These are phyloP conservation scores for Trypanosoma scelopori DNA, from an alignment of 208 protist genomes.

Conservation along the genomic window DNA sequence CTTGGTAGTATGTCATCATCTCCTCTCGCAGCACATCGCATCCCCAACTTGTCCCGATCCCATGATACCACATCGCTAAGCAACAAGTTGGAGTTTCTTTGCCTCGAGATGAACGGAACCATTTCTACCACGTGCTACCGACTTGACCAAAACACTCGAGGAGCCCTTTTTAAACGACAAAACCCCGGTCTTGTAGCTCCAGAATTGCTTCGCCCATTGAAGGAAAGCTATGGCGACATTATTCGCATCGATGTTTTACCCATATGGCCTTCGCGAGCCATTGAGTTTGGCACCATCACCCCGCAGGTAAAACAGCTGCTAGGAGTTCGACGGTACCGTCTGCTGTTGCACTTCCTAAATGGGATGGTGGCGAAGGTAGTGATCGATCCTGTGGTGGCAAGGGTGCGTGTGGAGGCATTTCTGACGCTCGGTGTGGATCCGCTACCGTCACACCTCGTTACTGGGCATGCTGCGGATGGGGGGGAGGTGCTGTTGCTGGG, in stretches of 20 bases:
- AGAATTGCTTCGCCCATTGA: slow-evolving; percentile 52
- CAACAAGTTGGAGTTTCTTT: slow-evolving; percentile 70
- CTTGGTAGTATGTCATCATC: slow-evolving; percentile 17
- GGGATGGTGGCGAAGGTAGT: slow-evolving; percentile 67
- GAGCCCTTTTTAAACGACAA: slow-evolving; percentile 63
- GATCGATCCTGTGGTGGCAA: slow-evolving; percentile 49
- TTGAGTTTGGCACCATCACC: slow-evolving; percentile 59
- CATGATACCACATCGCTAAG: slow-evolving; percentile 33
- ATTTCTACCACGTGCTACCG: slow-evolving; percentile 63
- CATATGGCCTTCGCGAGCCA: slow-evolving; percentile 46
- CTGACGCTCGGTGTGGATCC: slow-evolving; percentile 52
- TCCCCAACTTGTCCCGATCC: slow-evolving; percentile 51
- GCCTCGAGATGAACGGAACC: slow-evolving; percentile 72
- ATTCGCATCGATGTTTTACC: slow-evolving; percentile 48
- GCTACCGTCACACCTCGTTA: slow-evolving; percentile 36
- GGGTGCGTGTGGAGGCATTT: slow-evolving; percentile 66
- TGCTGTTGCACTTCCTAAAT: slow-evolving; percentile 55
- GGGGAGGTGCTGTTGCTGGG: slow-evolving; percentile 40
- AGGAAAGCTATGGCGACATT: slow-evolving; percentile 52
- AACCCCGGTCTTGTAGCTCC: slow-evolving; percentile 36
- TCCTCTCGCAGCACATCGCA: slow-evolving; percentile 39
- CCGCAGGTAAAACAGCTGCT: slow-evolving; percentile 50
- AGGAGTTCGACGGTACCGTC: slow-evolving; percentile 53
- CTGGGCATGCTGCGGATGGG: slow-evolving; percentile 12
- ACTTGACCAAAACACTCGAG: slow-evolving; percentile 61